These are phyloP conservation scores for Lyophyllum decastes DNA, from an alignment of 768 basidiomycete species.

Conservation along the genomic window DNA sequence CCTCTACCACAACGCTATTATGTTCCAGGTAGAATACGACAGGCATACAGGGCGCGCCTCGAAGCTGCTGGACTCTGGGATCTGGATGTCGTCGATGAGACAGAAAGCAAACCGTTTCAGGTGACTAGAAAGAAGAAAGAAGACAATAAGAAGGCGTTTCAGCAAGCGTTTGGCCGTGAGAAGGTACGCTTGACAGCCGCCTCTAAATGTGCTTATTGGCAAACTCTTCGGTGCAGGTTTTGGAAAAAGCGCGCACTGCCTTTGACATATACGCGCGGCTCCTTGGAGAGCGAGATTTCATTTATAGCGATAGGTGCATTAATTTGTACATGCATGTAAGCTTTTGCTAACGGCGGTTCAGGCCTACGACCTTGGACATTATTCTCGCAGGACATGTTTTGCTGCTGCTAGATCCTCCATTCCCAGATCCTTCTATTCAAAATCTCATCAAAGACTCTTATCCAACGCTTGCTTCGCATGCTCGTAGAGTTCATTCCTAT, in stretches of 20 bases:
- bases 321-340: not conserved
- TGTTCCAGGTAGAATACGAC: constrained; percentile 63
- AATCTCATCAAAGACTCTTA: constrained; percentile 57
- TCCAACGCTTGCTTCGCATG: constrained; percentile 58
- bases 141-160: constrained; percentile 38
- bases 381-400: constrained; percentile 70
- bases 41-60: constrained; percentile 55
- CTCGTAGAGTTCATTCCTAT: constrained; percentile 45
- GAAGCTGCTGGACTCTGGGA: constrained; percentile 68
- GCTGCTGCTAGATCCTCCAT: constrained; percentile 56
- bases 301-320: constrained; percentile 52
- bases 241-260: constrained; percentile 56
- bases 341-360: constrained; percentile 25
- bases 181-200: constrained; percentile 44
- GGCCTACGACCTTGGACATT: constrained; percentile 65
- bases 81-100: constrained; percentile 39
- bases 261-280: constrained; percentile 63
- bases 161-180: constrained; percentile 62
- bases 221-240: constrained; percentile 39
- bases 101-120: constrained; percentile 45
- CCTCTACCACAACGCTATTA: constrained; percentile 75
- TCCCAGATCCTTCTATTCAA: constrained; percentile 61
- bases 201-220: not conserved
- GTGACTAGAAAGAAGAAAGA: constrained; percentile 30
- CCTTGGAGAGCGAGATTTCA: constrained; percentile 49